phyloP scores from a whole-genome alignment of 306 rosid species.

The Mimosa pudica region DNA sequence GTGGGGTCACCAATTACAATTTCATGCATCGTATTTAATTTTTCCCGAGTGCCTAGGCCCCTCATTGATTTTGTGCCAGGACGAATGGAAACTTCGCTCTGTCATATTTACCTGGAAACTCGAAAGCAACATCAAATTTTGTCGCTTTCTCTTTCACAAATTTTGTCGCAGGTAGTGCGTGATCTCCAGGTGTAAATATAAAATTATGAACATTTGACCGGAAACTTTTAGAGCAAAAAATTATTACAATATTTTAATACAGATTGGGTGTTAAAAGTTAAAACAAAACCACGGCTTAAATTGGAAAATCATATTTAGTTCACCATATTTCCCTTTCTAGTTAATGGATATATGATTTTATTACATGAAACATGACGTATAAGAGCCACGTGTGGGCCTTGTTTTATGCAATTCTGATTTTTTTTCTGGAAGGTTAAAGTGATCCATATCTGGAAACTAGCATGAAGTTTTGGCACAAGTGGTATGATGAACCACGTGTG shows the following conservation, averaged over 20 bases:
- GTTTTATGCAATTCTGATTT: slow-evolving; percentile 10
- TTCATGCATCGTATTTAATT: slow-evolving; percentile 50
- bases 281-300: not conserved
- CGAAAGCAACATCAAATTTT: slow-evolving; percentile 8
- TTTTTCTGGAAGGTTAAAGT: not conserved
- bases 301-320: not conserved
- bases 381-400: not conserved
- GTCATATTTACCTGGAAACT: slow-evolving; percentile 32
- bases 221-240: not conserved
- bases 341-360: not conserved
- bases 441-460: slow-evolving; percentile 24
- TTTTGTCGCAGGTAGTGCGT: slow-evolving; percentile 24
- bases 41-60: slow-evolving; percentile 16
- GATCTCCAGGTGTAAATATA: slow-evolving; percentile 5
- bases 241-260: not conserved
- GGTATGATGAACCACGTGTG: slow-evolving; percentile 38
- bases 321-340: not conserved
- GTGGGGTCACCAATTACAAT: slow-evolving; percentile 27
- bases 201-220: not conserved
- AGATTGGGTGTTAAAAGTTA: too few species aligned
- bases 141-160: slow-evolving; percentile 22
- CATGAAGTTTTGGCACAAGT: not conserved
- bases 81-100: slow-evolving; percentile 43
- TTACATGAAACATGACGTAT: not conserved
- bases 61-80: slow-evolving; percentile 41